These are phyloP conservation scores for Phaeophleospora eucalypticola DNA, from an alignment of 2,329 filamentous ascomycete genomes.

Conservation along the genomic window DNA sequence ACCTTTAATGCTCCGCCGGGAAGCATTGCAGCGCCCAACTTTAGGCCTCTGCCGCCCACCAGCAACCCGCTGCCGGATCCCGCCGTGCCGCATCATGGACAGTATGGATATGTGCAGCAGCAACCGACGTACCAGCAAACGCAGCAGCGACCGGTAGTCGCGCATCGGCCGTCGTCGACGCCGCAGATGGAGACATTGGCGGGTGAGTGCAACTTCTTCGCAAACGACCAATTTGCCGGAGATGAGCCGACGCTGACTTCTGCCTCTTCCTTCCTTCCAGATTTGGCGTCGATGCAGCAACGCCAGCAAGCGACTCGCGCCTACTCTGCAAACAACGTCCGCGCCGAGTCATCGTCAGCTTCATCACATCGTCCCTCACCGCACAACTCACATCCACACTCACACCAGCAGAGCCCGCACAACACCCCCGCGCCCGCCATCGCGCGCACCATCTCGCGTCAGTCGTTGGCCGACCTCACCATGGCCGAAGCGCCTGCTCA, in stretches of 20 bases:
- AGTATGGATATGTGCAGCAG: slow-evolving; percentile 15
- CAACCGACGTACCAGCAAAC: slow-evolving; percentile 7
- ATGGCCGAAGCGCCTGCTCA: slow-evolving; percentile 46
- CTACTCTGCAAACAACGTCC: slow-evolving; percentile 30
- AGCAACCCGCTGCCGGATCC: slow-evolving; percentile 20
- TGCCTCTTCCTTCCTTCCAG: slow-evolving; percentile 26
- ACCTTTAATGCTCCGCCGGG: slow-evolving; percentile 8
- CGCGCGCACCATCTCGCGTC: slow-evolving; percentile 39
- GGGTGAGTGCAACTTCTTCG: slow-evolving; percentile 37
- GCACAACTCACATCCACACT: neutral
- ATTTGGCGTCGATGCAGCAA: slow-evolving; percentile 47
- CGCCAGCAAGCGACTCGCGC: slow-evolving; percentile 39
- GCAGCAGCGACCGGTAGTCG: slow-evolving; percentile 21
- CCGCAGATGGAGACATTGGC: slow-evolving; percentile 47
- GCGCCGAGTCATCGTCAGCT: slow-evolving; percentile 22
- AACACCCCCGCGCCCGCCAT: slow-evolving; percentile 30
- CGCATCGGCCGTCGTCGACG: slow-evolving; percentile 41
- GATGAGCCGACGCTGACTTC: slow-evolving; percentile 2
- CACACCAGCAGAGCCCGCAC: slow-evolving; percentile 7
- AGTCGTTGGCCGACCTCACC: slow-evolving; percentile 42
- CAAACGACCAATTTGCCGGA: neutral
- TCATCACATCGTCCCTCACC: slow-evolving; percentile 31
- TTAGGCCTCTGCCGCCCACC: slow-evolving; percentile 23
- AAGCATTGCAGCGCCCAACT: slow-evolving; percentile 16
- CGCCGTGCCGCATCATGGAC: slow-evolving; percentile 2